A percentile compares a stretch with the other conserved stretches of the same genome.
Evolutionary conservation across 257 asterid species (phyloP).

Genomic region (Thymus quinquecostatus): DNA sequence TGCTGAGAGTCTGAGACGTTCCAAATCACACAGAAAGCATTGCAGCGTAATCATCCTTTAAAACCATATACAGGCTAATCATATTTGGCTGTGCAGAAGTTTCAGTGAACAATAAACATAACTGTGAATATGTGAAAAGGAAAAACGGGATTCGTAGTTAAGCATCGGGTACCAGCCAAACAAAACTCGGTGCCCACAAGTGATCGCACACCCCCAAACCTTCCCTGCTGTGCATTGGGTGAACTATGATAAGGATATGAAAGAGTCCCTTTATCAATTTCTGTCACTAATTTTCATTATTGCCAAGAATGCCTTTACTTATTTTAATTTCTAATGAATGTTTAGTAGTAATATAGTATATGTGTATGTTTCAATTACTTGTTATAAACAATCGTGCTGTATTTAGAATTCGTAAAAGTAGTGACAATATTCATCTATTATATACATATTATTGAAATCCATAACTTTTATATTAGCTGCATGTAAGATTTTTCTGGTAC

Average conservation of each 20-base stretch:
- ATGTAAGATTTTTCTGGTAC: background rate
- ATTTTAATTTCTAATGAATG: background rate
- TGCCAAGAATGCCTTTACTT: background rate
- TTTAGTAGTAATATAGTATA: background rate
- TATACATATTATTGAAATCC: background rate
- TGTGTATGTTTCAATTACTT: background rate
- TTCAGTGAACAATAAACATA: conserved; percentile 11
- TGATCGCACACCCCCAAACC: conserved; percentile 6
- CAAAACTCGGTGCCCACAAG: conserved; percentile 21
- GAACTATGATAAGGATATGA: conserved; percentile 10
- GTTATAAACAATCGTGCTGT: background rate
- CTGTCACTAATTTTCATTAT: background rate
- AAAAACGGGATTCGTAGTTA: background rate
- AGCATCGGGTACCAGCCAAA: background rate
- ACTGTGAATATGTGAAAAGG: background rate
- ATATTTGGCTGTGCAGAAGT: background rate
- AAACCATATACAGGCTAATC: conserved; percentile 10
- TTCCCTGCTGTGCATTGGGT: conserved; percentile 4
- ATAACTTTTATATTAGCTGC: background rate
- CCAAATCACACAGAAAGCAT: background rate
- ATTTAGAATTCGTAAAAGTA: background rate
- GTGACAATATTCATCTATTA: background rate
- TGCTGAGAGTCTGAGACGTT: background rate
- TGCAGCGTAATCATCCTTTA: background rate
- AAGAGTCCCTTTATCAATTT: background rate